Percentiles rank a stretch among this genome's conserved stretches.
Evolutionary conservation across 106 monocot species (phyloP).

Genomic region (Triglochin maritima): DNA sequence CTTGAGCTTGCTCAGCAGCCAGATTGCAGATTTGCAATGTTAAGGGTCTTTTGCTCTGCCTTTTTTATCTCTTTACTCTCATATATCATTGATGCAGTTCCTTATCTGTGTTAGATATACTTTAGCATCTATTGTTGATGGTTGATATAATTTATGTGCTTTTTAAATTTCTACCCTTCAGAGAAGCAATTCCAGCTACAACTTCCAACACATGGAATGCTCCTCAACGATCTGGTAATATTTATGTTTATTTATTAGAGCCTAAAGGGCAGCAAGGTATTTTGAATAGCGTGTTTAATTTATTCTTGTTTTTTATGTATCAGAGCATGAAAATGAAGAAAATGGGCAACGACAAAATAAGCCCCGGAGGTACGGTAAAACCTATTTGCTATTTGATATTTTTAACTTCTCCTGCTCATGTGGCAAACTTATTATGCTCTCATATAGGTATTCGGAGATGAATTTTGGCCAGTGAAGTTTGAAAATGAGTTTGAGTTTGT

Average conservation of each 20-base stretch:
- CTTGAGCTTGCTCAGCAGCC: no score
- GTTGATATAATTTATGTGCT: no score
- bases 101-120: no score
- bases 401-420: not conserved
- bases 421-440: not conserved
- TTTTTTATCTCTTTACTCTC: not conserved
- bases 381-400: not conserved
- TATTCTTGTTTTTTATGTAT: constrained; percentile 1
- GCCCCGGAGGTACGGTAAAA: constrained; percentile 66
- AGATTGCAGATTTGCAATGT: no score
- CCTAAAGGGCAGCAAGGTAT: not conserved
- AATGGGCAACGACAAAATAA: constrained; percentile 81
- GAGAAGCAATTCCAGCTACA: constrained; percentile 32
- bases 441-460: constrained; percentile 35
- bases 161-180: constrained; percentile 4
- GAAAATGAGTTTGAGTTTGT: constrained; percentile 20
- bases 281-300: not conserved
- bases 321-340: constrained; percentile 72
- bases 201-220: constrained; percentile 22
- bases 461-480: constrained; percentile 67
- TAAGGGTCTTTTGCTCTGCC: no score
- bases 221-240: constrained; percentile 48
- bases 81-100: not conserved
- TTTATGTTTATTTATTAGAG: not conserved
- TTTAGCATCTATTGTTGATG: no score